These are phyloP conservation scores for Primulina huaijiensis DNA, from an alignment of 257 asterid genomes.

Conservation along the genomic window DNA sequence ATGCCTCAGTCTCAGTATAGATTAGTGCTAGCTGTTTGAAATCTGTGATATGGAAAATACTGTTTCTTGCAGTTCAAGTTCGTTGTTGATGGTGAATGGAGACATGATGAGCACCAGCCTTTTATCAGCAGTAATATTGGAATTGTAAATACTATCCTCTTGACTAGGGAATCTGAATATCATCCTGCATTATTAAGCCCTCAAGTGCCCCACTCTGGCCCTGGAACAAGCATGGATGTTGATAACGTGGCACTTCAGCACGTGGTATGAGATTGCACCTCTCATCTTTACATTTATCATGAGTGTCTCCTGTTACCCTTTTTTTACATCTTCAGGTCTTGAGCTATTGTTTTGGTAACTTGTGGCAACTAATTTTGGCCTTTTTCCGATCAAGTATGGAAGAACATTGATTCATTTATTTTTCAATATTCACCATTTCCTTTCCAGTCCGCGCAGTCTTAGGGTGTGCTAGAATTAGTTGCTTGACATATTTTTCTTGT, in stretches of 20 bases:
- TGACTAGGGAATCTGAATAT: constrained; percentile 54
- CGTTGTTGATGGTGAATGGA: constrained; percentile 82
- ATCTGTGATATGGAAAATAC: constrained; percentile 12
- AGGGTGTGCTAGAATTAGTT: not conserved
- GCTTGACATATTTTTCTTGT: too few relatives aligned
- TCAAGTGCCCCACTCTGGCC: constrained; percentile 30
- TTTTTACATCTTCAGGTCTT: constrained; percentile 1
- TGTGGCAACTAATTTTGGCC: not conserved
- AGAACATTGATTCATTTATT: not conserved
- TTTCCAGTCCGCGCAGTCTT: not conserved
- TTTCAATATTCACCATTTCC: not conserved
- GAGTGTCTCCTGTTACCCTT: not conserved
- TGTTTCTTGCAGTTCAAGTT: constrained; percentile 58
- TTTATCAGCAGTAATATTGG: constrained; percentile 62
- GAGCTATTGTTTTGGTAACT: not conserved
- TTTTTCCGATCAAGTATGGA: not conserved
- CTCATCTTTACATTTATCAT: constrained; percentile 11
- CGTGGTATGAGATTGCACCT: constrained; percentile 37
- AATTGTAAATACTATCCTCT: constrained; percentile 65
- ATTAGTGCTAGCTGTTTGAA: not conserved
- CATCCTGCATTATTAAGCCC: constrained; percentile 43
- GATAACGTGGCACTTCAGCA: constrained; percentile 51
- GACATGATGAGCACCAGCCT: constrained; percentile 72
- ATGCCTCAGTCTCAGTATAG: not conserved
- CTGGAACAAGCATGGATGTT: constrained; percentile 64